A percentile compares a stretch with the other conserved stretches of the same genome.
Conservation (phyloP, 805 yeast genomes). For the Ogataea thermomethanolica region DNA sequence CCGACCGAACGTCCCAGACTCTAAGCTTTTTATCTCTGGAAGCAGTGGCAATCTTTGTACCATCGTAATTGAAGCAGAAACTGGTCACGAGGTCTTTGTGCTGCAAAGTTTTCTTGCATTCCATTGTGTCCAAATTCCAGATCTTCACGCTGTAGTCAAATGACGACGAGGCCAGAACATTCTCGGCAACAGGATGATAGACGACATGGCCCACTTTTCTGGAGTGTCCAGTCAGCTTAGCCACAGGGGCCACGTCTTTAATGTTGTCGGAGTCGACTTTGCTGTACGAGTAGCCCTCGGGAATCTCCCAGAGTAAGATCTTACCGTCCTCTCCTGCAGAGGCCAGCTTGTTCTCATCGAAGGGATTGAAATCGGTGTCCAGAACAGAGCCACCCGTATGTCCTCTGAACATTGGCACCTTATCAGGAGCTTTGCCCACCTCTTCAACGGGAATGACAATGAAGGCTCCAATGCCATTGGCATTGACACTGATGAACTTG, state of each 20-base stretch:
- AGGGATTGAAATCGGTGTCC: slow-evolving; percentile 95
- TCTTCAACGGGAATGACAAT: slow-evolving; percentile 86
- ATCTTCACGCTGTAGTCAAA: slow-evolving; percentile 87
- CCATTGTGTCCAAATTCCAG: slow-evolving; percentile 82
- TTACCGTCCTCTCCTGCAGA: slow-evolving; percentile 81
- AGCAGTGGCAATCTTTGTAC: slow-evolving; percentile 80
- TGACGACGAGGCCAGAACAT: slow-evolving; percentile 86
- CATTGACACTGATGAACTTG: slow-evolving; percentile 75
- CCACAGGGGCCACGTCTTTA: slow-evolving; percentile 66
- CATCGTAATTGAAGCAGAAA: slow-evolving; percentile 86
- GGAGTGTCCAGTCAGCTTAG: slow-evolving; percentile 76
- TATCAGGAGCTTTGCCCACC: slow-evolving; percentile 90
- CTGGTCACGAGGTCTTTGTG: slow-evolving; percentile 94
- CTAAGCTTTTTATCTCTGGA: slow-evolving; percentile 88
- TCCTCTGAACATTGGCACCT: slow-evolving; percentile 90
- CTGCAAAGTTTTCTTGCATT: slow-evolving; percentile 65
- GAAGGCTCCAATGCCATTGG: slow-evolving; percentile 97
- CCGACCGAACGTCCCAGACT: slow-evolving; percentile 85
- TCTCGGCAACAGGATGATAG: slow-evolving; percentile 84
- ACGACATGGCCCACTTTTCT: slow-evolving; percentile 91
- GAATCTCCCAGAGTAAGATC: slow-evolving; percentile 84
- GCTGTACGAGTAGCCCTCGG: slow-evolving; percentile 71
- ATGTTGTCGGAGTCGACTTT: slow-evolving; percentile 51
- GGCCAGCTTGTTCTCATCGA: slow-evolving; percentile 67
- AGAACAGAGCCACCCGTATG: slow-evolving; percentile 94